Evolutionary conservation across 2,329 filamentous ascomycete genomes (phyloP), one percentile per base, ranked within the genome.

Genomic region (Alternaria postmessia): DNA sequence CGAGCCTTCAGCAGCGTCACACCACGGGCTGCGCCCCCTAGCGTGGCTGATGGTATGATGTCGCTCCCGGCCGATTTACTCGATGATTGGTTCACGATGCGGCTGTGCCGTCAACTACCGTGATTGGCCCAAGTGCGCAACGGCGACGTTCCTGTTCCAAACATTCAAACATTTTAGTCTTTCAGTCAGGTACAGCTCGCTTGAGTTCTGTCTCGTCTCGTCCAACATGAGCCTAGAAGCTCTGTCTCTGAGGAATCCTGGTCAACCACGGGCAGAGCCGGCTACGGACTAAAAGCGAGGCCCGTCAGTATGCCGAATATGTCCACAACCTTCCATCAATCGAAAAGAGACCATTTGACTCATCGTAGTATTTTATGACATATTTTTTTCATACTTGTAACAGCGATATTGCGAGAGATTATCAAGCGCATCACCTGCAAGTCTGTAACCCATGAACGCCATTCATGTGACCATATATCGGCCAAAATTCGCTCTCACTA

Each of bases 21-120:
- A 61, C 59, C 72, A 26, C 69, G 67, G 65, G 70, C 70, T 34
- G 32, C 32, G 32, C 32, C 32, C 32, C 32, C 32, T 16, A 34
- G 32, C 46, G 51, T 63, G 64, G 61, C 61, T 58, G 52, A 49
- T 22, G 54, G 28, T 57, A 26, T 28, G 28, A 54, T 55, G 60
- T 47, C 48, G 38, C 26, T 7, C 5, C 49, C 57, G 64, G 62
- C 51, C 54, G 41, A 48, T 54, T 18, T 16, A n/a, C 22, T 22
- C 18, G 46, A 16, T 64, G 53, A 67, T 67, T 67, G 65, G 64
- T 20, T 14, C 16, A 36, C 11, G 7, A 26, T 18, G 47, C 26
- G 63, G 65, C 65, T 58, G 58, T 66, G 64, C 43, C 9, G 20
- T 36, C 3, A 16, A 11, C 18, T 14, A 38, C 30, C 12, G 20